Evolutionary conservation across 208 protist species (phyloP).

Genomic region (Tritrichomonas musculus): DNA sequence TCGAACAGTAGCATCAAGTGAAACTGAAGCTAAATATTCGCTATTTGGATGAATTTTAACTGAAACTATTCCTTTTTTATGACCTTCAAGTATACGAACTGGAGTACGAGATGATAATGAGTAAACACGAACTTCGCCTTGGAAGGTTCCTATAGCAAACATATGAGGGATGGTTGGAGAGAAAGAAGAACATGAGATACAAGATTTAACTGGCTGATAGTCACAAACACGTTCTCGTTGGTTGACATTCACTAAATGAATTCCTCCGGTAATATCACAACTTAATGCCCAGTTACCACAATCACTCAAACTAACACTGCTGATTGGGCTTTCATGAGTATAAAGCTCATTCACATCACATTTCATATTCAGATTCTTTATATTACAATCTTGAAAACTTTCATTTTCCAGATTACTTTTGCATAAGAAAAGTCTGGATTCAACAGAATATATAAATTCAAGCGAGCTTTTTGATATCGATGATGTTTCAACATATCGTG

Average conservation of each 20-base stretch:
- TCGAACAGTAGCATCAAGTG: neutral
- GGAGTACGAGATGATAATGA: neutral
- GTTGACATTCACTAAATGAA: neutral
- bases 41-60: neutral
- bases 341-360: neutral
- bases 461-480: neutral
- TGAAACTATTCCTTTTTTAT: neutral
- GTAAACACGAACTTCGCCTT: neutral
- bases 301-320: neutral
- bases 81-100: neutral
- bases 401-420: no score
- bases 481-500: neutral
- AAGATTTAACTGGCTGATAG: neutral
- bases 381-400: no score
- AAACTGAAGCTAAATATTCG: neutral
- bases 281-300: neutral
- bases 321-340: neutral
- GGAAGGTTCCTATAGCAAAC: neutral
- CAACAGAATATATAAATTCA: neutral
- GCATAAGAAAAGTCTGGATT: neutral
- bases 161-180: neutral
- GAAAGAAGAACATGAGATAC: neutral
- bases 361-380: no score
- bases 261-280: neutral
- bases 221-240: neutral